Conservation (phyloP, 2,329 filamentous ascomycete species). For the Sphaerulina musiva region DNA sequence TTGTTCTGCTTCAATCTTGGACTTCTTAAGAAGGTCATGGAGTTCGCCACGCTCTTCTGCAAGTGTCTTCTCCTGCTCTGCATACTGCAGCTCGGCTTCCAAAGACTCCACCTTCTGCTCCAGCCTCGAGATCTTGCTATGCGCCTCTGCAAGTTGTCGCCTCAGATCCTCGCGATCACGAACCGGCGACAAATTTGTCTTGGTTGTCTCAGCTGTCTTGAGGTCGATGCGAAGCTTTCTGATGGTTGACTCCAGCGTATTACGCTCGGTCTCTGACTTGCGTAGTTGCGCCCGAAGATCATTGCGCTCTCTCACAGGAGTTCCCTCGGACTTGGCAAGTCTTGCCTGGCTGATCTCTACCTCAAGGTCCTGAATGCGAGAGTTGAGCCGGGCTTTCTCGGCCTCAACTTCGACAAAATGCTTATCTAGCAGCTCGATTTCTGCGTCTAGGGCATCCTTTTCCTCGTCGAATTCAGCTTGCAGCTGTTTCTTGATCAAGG, state of each 20-base stretch:
- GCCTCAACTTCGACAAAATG: conserved; percentile 38
- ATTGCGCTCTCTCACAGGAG: conserved; percentile 34
- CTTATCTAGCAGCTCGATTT: conserved; percentile 44
- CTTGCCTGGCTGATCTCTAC: conserved; percentile 31
- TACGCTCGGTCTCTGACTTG: conserved; percentile 29
- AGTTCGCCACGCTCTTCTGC: conserved; percentile 54
- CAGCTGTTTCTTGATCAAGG: conserved; percentile 49
- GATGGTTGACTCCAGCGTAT: conserved; percentile 32
- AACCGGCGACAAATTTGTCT: conserved; percentile 28
- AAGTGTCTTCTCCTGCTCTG: conserved; percentile 46
- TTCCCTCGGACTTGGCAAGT: conserved; percentile 36
- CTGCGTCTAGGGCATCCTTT: conserved; percentile 50
- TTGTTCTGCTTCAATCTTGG: conserved; percentile 47
- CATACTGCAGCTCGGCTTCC: conserved; percentile 52
- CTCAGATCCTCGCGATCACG: conserved; percentile 33
- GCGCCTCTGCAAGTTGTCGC: conserved; percentile 32
- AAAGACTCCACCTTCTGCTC: conserved; percentile 51
- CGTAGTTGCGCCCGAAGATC: conserved; percentile 30
- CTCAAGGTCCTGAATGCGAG: conserved; percentile 45
- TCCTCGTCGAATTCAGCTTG: conserved; percentile 32
- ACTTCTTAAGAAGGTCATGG: conserved; percentile 55
- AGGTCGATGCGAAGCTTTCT: conserved; percentile 34
- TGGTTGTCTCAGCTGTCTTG: conserved; percentile 25
- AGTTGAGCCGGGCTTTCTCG: conserved; percentile 54
- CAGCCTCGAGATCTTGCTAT: conserved; percentile 37